A percentile compares a stretch with the other conserved stretches of the same genome.
Evolutionary conservation across 768 basidiomycete genomes (phyloP).

Genomic region (Dictyophora rubrovolvata): DNA sequence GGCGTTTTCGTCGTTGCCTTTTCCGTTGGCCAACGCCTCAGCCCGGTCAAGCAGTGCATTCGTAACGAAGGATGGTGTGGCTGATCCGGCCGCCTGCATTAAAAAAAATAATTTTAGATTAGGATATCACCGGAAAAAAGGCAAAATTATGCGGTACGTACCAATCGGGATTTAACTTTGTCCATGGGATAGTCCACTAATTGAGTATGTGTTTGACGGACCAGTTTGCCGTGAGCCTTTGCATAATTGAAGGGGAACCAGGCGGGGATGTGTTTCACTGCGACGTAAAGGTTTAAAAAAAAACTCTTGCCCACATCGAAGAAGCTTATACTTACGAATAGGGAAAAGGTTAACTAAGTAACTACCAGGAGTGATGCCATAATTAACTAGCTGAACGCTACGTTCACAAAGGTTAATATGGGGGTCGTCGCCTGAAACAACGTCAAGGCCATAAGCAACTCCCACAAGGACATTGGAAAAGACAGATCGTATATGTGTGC

Average conservation of each 20-base stretch:
- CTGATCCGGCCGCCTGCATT: not conserved
- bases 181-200: not conserved
- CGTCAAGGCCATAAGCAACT: slow-evolving; percentile 27
- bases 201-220: not conserved
- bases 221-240: slow-evolving; percentile 5
- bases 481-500: not conserved
- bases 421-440: slow-evolving; percentile 22
- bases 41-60: not conserved
- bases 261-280: slow-evolving; percentile 13
- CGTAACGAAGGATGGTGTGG: not conserved
- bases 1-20: not conserved
- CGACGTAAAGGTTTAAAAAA: not conserved
- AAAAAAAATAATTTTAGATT: not conserved
- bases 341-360: slow-evolving; percentile 20
- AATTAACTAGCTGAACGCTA: slow-evolving; percentile 14
- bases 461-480: not conserved
- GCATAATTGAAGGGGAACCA: slow-evolving; percentile 17
- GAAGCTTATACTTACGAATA: not conserved
- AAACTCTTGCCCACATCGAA: not conserved
- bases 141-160: not conserved
- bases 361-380: slow-evolving; percentile 20
- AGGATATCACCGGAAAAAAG: not conserved
- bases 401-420: slow-evolving; percentile 21
- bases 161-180: not conserved
- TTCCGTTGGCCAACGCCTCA: not conserved